Conservation (phyloP, 495 filamentous ascomycete genomes). For the Hyaloscypha hepaticicola region DNA sequence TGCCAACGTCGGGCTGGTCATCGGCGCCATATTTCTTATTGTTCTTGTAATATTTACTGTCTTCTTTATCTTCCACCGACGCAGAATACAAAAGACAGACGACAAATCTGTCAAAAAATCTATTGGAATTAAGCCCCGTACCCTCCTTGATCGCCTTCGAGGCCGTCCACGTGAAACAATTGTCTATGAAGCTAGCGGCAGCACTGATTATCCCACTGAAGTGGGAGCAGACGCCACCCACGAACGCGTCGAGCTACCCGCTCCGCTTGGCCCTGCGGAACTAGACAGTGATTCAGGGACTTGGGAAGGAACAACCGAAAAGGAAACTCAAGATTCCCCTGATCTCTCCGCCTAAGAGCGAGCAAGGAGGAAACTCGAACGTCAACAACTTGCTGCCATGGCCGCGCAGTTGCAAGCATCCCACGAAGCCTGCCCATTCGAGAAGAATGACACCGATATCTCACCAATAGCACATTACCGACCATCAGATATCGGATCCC, state of each 20-base stretch:
- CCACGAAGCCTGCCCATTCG: constrained; percentile 24
- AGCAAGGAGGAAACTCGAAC: constrained; percentile 44
- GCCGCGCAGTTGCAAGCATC: constrained; percentile 32
- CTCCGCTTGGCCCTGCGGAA: constrained; percentile 46
- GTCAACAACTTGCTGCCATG: constrained; percentile 37
- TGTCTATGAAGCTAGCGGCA: constrained; percentile 22
- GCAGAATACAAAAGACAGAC: not conserved
- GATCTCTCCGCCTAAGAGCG: constrained; percentile 44
- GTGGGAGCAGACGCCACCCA: constrained; percentile 47
- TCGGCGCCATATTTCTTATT: constrained; percentile 32
- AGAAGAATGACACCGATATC: constrained; percentile 41
- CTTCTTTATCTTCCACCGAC: constrained; percentile 7
- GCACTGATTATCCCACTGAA: constrained; percentile 37
- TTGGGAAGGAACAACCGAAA: constrained; percentile 38
- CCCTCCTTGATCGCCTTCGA: constrained; percentile 19
- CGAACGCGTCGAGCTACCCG: constrained; percentile 50
- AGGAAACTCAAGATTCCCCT: constrained; percentile 33
- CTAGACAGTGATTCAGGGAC: constrained; percentile 42
- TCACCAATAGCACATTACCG: constrained; percentile 41
- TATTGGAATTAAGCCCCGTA: constrained; percentile 2
- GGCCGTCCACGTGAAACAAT: not conserved
- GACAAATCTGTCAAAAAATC: constrained; percentile 13
- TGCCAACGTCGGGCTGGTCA: constrained; percentile 44
- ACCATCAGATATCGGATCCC: constrained; percentile 20
- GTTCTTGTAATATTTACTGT: not conserved